A percentile compares a stretch with the other conserved stretches of the same genome.
Conservation (phyloP, 164 flowering plant genomes). For the Piper longum region DNA sequence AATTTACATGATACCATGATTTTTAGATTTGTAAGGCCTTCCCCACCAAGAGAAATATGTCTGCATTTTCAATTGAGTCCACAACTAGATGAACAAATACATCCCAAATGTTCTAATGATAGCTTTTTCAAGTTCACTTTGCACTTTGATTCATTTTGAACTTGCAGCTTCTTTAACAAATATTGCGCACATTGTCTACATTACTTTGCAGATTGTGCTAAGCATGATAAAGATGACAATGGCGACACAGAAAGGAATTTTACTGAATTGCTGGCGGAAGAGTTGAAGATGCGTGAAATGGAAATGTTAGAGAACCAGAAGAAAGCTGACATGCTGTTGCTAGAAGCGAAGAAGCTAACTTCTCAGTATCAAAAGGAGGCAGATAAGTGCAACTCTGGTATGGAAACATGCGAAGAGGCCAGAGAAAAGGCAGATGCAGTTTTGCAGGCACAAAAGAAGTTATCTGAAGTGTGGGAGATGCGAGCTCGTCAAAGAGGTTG, state of each 20-base stretch:
- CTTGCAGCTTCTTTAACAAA: background rate
- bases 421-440: constrained; percentile 50
- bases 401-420: constrained; percentile 54
- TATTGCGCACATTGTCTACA: background rate
- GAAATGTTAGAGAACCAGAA: constrained; percentile 25
- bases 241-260: constrained; percentile 35
- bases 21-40: too few relatives aligned
- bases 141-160: background rate
- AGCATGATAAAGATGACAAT: constrained; percentile 26
- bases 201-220: constrained; percentile 41
- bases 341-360: constrained; percentile 23
- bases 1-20: too few relatives aligned
- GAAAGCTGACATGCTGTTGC: constrained; percentile 7
- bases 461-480: constrained; percentile 43
- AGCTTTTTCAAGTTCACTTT: background rate
- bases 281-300: constrained; percentile 25
- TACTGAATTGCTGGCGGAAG: constrained; percentile 31
- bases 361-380: constrained; percentile 55
- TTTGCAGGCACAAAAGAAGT: constrained; percentile 29
- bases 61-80: background rate
- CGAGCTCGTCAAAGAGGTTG: constrained; percentile 51
- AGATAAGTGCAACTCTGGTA: constrained; percentile 48
- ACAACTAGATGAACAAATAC: background rate
- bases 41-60: too few relatives aligned
- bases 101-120: background rate